Evolutionary conservation across 2,329 filamentous ascomycete species (phyloP), one percentile per base, ranked within the genome.

Genomic region (Talaromyces sp.): DNA sequence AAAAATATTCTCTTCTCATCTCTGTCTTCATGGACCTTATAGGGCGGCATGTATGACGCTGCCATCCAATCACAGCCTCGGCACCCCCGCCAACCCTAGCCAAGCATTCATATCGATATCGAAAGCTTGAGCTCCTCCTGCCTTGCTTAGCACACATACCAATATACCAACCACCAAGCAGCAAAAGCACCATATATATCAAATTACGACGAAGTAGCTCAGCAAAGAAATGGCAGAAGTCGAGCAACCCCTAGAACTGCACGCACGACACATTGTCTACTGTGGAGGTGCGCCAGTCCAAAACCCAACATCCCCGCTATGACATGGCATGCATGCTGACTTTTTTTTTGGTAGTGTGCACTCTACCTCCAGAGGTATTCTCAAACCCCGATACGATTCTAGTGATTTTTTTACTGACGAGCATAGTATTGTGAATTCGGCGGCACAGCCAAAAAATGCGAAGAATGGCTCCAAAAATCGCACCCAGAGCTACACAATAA

Each of bases 401-500:
- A 50, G 9, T 50, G 3, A 50, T 11, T 8, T 45, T 11, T 17
- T 56, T 4, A 22, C 15, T 2, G 15, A 6, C 10, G n/a, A 27
- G 66, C 79, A 70, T 81, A 98, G 95, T 99, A 97, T 82, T 99
- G 95, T 84, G 95, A 99, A 82, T 98, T 97, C 80, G 95, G 95
- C 75, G 94, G 93, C 69, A 98, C 93, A 45, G 89, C 90, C 27
- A 97, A 93, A 81, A 99, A 97, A 82, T 99, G 95, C 82, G 90
- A 94, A 79, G 93, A 98, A 78, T 99, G 95, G 95, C 88, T 99
- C 22, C 83, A 92, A 73, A 86, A 89, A 69, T 85, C 88, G 69
- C 85, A 97, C 72, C 86, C 88, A 3, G 83, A 85, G 56, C 82
- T 97, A 77, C 96, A 96, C 79, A 79, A 86, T 68, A 83, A 83